A percentile compares a stretch with the other conserved stretches of the same genome.
phyloP scores from a whole-genome alignment of 2,329 filamentous ascomycete genomes.

The Fusarium nisikadoi region DNA sequence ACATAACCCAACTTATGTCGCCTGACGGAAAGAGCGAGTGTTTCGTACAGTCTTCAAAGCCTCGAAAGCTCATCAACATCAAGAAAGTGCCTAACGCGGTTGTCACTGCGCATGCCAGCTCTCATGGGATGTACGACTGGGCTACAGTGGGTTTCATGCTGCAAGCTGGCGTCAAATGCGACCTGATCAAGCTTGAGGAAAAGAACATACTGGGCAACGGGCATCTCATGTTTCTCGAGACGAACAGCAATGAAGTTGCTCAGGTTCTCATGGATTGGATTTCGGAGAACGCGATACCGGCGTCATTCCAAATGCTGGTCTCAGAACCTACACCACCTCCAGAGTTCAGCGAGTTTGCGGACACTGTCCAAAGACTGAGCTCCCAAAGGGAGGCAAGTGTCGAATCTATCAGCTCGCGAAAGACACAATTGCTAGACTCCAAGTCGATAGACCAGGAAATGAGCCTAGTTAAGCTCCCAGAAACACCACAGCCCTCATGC shows the following conservation, averaged over 20 bases:
- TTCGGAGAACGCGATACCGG: constrained; percentile 2
- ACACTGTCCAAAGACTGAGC: background rate
- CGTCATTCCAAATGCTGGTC: background rate
- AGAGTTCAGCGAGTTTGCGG: background rate
- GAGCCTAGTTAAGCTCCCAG: background rate
- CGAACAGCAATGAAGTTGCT: constrained; percentile 59
- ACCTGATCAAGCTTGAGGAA: constrained; percentile 57
- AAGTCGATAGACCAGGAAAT: background rate
- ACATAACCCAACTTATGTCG: constrained; percentile 14
- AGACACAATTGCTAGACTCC: background rate
- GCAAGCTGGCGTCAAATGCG: constrained; percentile 60
- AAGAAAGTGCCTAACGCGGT: constrained; percentile 59
- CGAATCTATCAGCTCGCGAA: background rate
- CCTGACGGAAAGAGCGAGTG: constrained; percentile 32
- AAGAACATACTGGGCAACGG: constrained; percentile 63
- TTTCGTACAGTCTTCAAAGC: constrained; percentile 31
- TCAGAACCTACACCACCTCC: background rate
- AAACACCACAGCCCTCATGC: constrained; percentile 2
- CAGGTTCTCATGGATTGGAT: constrained; percentile 53
- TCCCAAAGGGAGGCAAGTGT: background rate
- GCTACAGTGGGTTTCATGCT: constrained; percentile 62
- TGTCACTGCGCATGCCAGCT: constrained; percentile 63
- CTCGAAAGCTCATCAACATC: constrained; percentile 60
- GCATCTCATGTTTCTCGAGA: constrained; percentile 65
- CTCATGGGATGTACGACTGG: constrained; percentile 66